Evolutionary conservation across 345 rosid species (phyloP).

Genomic region (Dipteronia sinensis): DNA sequence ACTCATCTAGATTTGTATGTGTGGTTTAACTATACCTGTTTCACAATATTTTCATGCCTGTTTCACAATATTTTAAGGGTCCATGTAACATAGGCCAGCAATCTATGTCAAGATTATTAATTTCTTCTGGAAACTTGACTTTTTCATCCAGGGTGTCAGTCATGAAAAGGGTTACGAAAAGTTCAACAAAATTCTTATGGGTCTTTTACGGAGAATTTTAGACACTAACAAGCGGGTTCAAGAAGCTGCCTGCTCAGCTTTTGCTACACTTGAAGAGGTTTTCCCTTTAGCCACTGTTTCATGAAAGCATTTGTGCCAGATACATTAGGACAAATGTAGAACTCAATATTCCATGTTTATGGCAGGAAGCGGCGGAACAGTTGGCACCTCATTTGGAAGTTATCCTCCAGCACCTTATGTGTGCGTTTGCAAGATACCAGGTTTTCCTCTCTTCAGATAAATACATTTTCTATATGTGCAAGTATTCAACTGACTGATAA

Average conservation of each 20-base stretch:
- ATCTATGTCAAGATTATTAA: neutral
- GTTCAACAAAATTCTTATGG: conserved; percentile 80
- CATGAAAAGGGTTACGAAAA: conserved; percentile 73
- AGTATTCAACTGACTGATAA: neutral
- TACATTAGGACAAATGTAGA: neutral
- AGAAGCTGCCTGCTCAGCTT: conserved; percentile 99
- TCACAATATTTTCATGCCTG: neutral
- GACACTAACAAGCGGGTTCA: conserved; percentile 96
- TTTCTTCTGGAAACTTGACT: neutral
- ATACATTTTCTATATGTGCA: neutral
- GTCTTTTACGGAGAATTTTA: conserved; percentile 75
- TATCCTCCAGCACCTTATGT: conserved; percentile 92
- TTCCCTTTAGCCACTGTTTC: conserved; percentile 15
- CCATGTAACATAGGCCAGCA: neutral
- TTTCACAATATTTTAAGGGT: neutral
- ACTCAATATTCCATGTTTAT: neutral
- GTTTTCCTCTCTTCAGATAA: conserved; percentile 32
- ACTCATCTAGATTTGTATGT: neutral
- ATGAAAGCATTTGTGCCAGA: conserved; percentile 17
- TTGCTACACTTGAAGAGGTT: conserved; percentile 98
- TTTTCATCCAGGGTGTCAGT: conserved; percentile 23
- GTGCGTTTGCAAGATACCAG: conserved; percentile 98
- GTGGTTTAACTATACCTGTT: neutral
- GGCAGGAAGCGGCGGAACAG: conserved; percentile 87
- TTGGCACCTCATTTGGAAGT: conserved; percentile 76